Evolutionary conservation across 2,329 filamentous ascomycete species (phyloP), one percentile per base, ranked within the genome.

Genomic region (Exserohilum rostratum): DNA sequence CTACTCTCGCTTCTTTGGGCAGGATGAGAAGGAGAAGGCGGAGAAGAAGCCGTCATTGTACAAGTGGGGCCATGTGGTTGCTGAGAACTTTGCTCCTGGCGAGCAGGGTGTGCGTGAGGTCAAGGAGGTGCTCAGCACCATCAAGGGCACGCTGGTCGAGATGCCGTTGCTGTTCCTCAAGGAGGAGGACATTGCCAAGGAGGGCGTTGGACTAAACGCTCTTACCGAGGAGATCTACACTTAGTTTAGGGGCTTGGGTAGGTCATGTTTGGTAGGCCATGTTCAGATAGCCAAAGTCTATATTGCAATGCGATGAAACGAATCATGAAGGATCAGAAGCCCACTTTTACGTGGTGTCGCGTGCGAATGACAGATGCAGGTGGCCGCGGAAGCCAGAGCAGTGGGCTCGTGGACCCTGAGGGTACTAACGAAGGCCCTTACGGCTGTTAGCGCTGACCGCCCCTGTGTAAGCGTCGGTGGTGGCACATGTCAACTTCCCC

Each of bases 141-240:
- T 93, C 6, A 86, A 88, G 39, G 79, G 79, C n/a, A 80, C 73
- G 15, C 60, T 82, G 44, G 79, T 97, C 6, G 90, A 96, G 80
- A 97, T 97, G 93, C 91, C 92, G 25, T 79, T 97, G 64, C 81
- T 91, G 62, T 97, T 97, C 79, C 79, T 96, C 73, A 88, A 89
- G 66, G 89, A 92, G 30, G 85, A 91, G 67, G 92, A 97, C 73
- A 87, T 97, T 73, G 93, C 93, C 3, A 88, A 92, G 81, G 85
- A 91, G 64, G 91, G 92, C 0, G 66, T 96, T 67, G 82, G 83
- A 18, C 60, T 82, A 60, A 82, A 82, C 64, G 74, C 77, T 18
- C 72, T 80, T 53, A 81, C 79, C 1, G 79, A 80, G 69, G 77
- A 78, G 53, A 66, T 81, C 15, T 81, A 81, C 67, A 81, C 79